phyloP scores from a whole-genome alignment of 371 early-diverging fungal genomes.

The Lichtheimia corymbifera region DNA sequence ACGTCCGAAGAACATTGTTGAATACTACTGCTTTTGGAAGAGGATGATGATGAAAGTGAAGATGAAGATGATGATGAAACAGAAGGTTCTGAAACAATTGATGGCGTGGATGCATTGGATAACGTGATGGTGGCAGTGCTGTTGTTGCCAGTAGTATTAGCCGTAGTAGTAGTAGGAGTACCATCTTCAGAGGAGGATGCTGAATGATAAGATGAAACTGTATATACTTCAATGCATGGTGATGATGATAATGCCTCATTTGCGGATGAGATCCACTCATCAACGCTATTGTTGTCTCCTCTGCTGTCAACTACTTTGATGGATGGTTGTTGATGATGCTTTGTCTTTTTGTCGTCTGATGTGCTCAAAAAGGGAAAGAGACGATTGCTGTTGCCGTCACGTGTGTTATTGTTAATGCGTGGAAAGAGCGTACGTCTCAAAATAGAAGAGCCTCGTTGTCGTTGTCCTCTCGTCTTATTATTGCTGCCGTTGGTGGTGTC shows the following conservation, averaged over 20 bases:
- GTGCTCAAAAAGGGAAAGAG: not conserved
- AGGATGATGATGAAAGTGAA: too few species aligned
- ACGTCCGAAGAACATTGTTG: not conserved
- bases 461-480: too few species aligned
- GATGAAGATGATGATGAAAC: too few species aligned
- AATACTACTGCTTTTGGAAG: conserved; percentile 1
- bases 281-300: not conserved
- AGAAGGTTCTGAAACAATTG: too few species aligned
- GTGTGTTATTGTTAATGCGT: not conserved
- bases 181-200: not conserved
- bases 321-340: not conserved
- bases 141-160: too few species aligned
- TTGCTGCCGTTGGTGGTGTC: too few species aligned
- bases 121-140: too few species aligned
- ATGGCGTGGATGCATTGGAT: too few species aligned
- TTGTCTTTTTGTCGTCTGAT: not conserved
- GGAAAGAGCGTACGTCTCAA: not conserved
- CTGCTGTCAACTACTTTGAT: not conserved
- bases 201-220: not conserved
- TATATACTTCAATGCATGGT: conserved; percentile 1
- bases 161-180: not conserved
- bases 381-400: not conserved
- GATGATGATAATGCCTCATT: not conserved
- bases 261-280: too few species aligned
- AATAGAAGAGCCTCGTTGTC: too few species aligned